Conservation (phyloP, 441 rosid species). For the Brassica balearica region DNA sequence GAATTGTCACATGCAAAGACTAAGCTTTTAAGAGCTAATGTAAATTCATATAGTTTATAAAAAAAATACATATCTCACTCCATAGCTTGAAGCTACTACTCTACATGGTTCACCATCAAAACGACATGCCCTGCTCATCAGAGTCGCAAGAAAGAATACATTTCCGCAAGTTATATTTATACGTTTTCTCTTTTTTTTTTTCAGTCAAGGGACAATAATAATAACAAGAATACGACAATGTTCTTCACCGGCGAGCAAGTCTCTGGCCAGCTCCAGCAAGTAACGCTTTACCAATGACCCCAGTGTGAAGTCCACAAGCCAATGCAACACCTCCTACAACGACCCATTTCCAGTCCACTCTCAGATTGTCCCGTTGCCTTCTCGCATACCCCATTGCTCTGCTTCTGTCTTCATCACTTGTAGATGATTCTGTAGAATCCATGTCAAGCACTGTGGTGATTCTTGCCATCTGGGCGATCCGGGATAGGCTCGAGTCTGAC, state of each 20-base stretch:
- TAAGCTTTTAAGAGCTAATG: not conserved
- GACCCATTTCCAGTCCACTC: conserved; percentile 91
- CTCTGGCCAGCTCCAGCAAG: conserved; percentile 87
- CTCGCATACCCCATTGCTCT: conserved; percentile 40
- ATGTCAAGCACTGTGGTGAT: conserved; percentile 66
- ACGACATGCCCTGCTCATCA: conserved; percentile 7
- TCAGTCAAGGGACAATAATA: conserved; percentile 11
- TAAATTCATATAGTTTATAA: too few species aligned
- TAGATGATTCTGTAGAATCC: conserved; percentile 48
- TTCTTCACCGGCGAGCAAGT: conserved; percentile 72
- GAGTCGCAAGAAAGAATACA: conserved; percentile 36
- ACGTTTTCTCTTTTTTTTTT: conserved; percentile 19
- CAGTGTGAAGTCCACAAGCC: conserved; percentile 75
- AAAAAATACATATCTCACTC: conserved; percentile 15
- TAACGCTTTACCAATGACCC: conserved; percentile 76
- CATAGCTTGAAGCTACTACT: conserved; percentile 31
- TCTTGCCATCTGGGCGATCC: conserved; percentile 79
- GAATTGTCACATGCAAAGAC: not conserved
- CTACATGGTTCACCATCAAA: conserved; percentile 22
- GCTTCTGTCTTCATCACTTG: conserved; percentile 45
- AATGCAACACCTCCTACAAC: conserved; percentile 82
- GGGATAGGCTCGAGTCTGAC: conserved; percentile 61
- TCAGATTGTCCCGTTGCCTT: conserved; percentile 52
- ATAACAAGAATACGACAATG: conserved; percentile 6
- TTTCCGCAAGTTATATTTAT: conserved; percentile 21